Evolutionary conservation across 2,329 filamentous ascomycete species (phyloP), one percentile per base, ranked within the genome.

Genomic region (Colletotrichum liriopes): DNA sequence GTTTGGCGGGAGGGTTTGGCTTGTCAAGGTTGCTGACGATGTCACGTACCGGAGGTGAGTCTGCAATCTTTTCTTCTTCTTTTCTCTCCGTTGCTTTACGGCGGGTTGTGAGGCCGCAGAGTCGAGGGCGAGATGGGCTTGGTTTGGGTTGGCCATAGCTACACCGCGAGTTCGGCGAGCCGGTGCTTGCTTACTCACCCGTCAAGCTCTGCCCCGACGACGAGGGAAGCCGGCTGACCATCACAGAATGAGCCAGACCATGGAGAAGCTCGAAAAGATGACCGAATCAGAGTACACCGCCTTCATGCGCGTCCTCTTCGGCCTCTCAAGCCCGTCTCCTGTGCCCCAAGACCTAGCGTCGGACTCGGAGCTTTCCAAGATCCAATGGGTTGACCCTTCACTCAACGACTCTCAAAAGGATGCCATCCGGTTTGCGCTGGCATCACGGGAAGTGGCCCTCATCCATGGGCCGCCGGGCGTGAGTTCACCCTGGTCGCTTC

Each of bases 391-490:
- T 67, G 90, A 93, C 75, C 85, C 86, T 20, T 86, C 84, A 20
- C 82, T 93, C 29, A 93, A 93, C 77, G 88, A 90, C 16, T 91
- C 89, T 16, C 91, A 93, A 78, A 92, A 91, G 76, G 89, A 92
- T 68, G 91, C 91, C 20, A 90, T 93, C 70, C 83, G 90, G n/a
- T 99, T 98, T 79, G 95, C 96, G 0, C 84, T 99, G 65, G 93
- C 92, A 8, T 93, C 93, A 1, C 88, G 87, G 65, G 95, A 98
- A 77, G 89, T 98, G 37, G 94, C 94, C 2, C 86, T 98, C 71
- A 98, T 99, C 65, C 96, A 99, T 79, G 96, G 96, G 0, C 96
- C 96, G 0, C 96, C 96, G 0, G 96, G 96, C 1, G 90, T 90
- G 81, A 79, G 86, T 82, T 16, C 14, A 26, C 47, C 47, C 20